Evolutionary conservation across 768 basidiomycete genomes (phyloP).

Genomic region (Cystofilobasidium bisporidii): DNA sequence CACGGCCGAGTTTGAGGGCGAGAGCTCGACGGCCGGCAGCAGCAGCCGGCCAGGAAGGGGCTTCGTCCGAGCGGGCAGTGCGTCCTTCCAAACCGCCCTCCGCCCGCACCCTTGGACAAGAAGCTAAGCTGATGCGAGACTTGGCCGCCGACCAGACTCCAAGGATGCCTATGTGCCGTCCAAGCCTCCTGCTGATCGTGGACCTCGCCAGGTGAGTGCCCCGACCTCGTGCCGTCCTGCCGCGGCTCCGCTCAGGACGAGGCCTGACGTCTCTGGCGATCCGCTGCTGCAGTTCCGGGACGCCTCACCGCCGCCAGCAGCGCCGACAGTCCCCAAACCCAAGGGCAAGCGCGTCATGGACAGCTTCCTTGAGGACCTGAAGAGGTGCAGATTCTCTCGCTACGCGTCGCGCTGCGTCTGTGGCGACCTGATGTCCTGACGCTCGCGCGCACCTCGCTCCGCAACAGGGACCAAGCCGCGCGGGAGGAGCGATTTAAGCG

Average conservation of each 20-base stretch:
- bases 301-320: constrained; percentile 16
- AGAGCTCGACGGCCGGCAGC: constrained; percentile 24
- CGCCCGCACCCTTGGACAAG: not conserved
- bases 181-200: constrained; percentile 21
- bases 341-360: constrained; percentile 97
- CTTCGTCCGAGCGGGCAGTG: constrained; percentile 40
- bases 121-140: not conserved
- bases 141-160: not conserved
- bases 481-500: constrained; percentile 66
- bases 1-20: constrained; percentile 36
- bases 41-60: constrained; percentile 33
- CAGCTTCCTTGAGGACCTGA: constrained; percentile 89
- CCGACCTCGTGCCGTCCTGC: not conserved
- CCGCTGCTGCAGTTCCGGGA: constrained; percentile 25
- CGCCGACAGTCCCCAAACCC: constrained; percentile 55
- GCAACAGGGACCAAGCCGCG: constrained; percentile 76
- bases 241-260: not conserved
- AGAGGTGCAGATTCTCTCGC: no score
- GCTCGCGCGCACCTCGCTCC: constrained; percentile 24
- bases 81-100: constrained; percentile 18
- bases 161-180: constrained; percentile 27
- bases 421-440: no score
- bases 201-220: not conserved
- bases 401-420: no score
- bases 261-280: constrained; percentile 17